Evolutionary conservation across 2,329 filamentous ascomycete genomes (phyloP).

Genomic region (Neopestalotiopsis sp.): DNA sequence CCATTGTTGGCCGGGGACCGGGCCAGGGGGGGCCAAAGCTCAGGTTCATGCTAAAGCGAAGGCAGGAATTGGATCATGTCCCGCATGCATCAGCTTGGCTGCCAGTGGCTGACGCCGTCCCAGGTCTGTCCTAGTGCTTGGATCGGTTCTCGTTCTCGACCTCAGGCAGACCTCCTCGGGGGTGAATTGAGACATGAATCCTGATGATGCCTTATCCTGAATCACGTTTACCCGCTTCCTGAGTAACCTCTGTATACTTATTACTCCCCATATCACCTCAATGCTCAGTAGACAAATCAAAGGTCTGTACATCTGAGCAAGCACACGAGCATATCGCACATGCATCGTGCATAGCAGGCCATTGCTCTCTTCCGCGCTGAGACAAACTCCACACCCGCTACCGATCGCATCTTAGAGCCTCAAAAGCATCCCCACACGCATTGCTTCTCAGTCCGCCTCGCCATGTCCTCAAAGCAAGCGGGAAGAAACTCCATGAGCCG

Average conservation of each 20-base stretch:
- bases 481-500: conserved; percentile 38
- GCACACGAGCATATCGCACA: neutral
- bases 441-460: conserved; percentile 9
- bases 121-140: neutral
- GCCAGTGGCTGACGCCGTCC: conserved; percentile 7
- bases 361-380: neutral
- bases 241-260: neutral
- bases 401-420: conserved; percentile 12
- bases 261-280: neutral
- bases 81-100: conserved; percentile 13
- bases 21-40: neutral
- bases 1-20: neutral
- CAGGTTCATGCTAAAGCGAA: neutral
- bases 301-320: conserved; percentile 3
- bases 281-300: neutral
- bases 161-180: conserved; percentile 6
- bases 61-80: conserved; percentile 15
- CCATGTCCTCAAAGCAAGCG: conserved; percentile 52
- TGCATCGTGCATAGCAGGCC: neutral
- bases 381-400: neutral
- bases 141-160: neutral
- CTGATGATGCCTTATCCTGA: conserved; percentile 5
- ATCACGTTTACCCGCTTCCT: neutral
- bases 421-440: conserved; percentile 1
- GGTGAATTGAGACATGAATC: conserved; percentile 16